Evolutionary conservation across 768 basidiomycete genomes (phyloP).

Genomic region (Candolleomyces eurysporus): DNA sequence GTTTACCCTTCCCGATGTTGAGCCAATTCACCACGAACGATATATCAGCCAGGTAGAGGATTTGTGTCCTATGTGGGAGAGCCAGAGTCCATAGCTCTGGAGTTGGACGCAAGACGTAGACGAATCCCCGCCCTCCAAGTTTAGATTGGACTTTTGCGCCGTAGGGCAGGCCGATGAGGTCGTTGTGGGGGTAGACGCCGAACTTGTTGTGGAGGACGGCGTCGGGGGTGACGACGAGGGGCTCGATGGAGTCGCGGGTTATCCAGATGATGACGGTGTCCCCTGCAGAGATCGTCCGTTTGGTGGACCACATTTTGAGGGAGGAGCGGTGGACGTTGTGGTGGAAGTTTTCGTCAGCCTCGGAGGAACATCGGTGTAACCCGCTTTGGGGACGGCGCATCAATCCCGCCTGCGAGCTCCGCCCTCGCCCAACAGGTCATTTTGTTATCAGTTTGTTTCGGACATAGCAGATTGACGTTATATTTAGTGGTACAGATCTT

Average conservation of each 20-base stretch:
- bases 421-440: neutral
- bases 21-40: slow-evolving; percentile 88
- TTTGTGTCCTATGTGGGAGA: slow-evolving; percentile 95
- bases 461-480: neutral
- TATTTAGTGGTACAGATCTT: neutral
- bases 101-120: slow-evolving; percentile 89
- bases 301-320: slow-evolving; percentile 71
- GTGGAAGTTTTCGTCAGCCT: neutral
- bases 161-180: slow-evolving; percentile 86
- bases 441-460: neutral
- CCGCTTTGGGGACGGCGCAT: neutral
- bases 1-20: slow-evolving; percentile 73
- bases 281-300: slow-evolving; percentile 64
- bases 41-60: slow-evolving; percentile 95
- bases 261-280: slow-evolving; percentile 86
- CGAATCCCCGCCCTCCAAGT: slow-evolving; percentile 73
- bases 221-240: slow-evolving; percentile 75
- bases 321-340: neutral
- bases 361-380: neutral
- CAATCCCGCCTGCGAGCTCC: neutral
- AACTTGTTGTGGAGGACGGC: slow-evolving; percentile 85
- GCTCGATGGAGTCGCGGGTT: slow-evolving; percentile 76
- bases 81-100: slow-evolving; percentile 98
- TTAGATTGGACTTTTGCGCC: slow-evolving; percentile 78
- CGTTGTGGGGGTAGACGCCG: slow-evolving; percentile 82